These are phyloP conservation scores for Phytophthora tentaculata DNA, from an alignment of 352 stramenopile genomes.

Conservation along the genomic window DNA sequence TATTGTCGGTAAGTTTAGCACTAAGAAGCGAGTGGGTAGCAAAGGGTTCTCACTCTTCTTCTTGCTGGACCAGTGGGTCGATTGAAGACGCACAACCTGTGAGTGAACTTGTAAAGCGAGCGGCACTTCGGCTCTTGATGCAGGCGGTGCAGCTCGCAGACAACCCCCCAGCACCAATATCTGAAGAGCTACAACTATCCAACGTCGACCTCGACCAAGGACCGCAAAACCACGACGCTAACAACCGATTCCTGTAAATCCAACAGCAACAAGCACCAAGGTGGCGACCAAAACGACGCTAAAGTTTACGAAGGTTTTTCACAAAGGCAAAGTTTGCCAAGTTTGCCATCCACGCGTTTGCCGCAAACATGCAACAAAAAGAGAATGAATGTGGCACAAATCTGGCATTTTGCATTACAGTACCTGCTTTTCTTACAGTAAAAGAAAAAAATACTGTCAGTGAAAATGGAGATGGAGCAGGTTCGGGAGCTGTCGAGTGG, in stretches of 20 bases:
- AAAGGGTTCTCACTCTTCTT: neutral
- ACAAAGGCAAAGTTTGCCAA: too few species aligned
- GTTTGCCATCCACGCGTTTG: too few species aligned
- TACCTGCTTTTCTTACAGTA: too few species aligned
- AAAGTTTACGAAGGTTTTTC: too few species aligned
- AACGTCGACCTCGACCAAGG: neutral
- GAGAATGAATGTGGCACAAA: neutral
- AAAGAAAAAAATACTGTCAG: too few species aligned
- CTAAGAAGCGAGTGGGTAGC: neutral
- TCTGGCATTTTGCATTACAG: neutral
- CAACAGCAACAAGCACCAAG: neutral
- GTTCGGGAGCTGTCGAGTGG: slow-evolving; percentile 39
- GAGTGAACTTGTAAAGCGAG: slow-evolving; percentile 22
- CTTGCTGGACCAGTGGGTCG: slow-evolving; percentile 13
- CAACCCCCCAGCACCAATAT: neutral
- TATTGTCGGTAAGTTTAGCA: slow-evolving; percentile 25
- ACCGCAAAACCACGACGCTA: neutral
- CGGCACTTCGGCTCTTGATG: slow-evolving; percentile 23
- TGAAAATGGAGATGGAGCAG: slow-evolving; percentile 36
- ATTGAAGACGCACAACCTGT: slow-evolving; percentile 21
- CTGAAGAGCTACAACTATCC: neutral
- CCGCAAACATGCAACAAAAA: too few species aligned
- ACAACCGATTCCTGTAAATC: neutral
- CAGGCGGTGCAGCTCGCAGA: slow-evolving; percentile 9
- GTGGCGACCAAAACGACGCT: neutral